phyloP scores from a whole-genome alignment of 371 early-diverging fungal species.

The Mucor circinelloides region DNA sequence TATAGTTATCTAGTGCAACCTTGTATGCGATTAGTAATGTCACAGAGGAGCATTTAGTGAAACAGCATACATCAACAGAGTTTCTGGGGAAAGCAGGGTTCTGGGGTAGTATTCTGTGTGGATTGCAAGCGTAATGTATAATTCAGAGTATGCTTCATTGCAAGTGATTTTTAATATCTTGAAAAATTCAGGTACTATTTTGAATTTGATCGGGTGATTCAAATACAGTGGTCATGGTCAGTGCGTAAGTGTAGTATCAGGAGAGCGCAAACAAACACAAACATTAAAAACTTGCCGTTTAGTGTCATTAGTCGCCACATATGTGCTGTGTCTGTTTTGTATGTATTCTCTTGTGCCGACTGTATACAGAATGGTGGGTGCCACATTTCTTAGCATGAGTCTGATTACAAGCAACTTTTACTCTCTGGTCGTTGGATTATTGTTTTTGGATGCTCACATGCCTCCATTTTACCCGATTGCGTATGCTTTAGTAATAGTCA shows the following conservation, averaged over 20 bases:
- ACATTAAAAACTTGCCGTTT: not conserved
- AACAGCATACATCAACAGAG: conserved; percentile 30
- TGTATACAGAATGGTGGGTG: conserved; percentile 40
- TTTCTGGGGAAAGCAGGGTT: conserved; percentile 38
- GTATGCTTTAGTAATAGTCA: conserved; percentile 36
- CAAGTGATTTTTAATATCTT: not conserved
- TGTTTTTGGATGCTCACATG: conserved; percentile 42
- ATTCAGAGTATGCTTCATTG: too few species aligned
- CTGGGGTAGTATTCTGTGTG: conserved; percentile 38
- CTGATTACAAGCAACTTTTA: conserved; percentile 50
- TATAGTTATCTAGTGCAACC: conserved; percentile 43
- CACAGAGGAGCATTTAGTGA: conserved; percentile 49
- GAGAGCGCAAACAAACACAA: not conserved
- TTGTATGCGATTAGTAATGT: conserved; percentile 50
- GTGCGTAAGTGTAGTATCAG: conserved; percentile 23
- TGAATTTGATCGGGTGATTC: conserved; percentile 26
- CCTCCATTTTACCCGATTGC: conserved; percentile 44
- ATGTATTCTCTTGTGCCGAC: conserved; percentile 50
- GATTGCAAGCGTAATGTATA: conserved; percentile 39
- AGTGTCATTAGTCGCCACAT: conserved; percentile 29
- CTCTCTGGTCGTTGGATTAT: conserved; percentile 39
- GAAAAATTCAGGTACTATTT: conserved; percentile 26
- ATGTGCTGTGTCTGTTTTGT: conserved; percentile 38
- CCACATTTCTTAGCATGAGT: conserved; percentile 48
- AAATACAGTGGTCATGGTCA: conserved; percentile 31